Conservation (phyloP, 306 rosid genomes). For the Crotalaria pallida region DNA sequence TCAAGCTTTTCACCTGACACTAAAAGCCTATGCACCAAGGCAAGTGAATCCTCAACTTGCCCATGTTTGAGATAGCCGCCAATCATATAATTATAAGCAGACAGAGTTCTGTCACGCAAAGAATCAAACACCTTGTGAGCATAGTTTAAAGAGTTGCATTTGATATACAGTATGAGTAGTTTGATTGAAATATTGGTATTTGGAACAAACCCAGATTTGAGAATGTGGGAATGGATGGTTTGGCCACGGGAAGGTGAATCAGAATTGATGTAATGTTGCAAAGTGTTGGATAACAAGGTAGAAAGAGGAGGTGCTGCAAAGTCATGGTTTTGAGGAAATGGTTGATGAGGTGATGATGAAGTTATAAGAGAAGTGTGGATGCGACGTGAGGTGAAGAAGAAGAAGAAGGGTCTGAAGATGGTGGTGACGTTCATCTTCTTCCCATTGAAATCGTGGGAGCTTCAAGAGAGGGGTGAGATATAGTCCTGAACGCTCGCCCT, state of each 20-base stretch:
- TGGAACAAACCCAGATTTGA: conserved; percentile 75
- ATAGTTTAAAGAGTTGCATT: conserved; percentile 49
- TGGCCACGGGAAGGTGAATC: conserved; percentile 55
- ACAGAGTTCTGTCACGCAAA: conserved; percentile 50
- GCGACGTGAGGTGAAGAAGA: conserved; percentile 16
- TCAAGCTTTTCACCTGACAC: conserved; percentile 60
- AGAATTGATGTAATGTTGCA: conserved; percentile 70
- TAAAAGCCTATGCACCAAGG: conserved; percentile 44
- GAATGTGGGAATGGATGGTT: conserved; percentile 62
- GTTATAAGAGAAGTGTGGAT: neutral
- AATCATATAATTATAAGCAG: conserved; percentile 77
- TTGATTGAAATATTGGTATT: conserved; percentile 71
- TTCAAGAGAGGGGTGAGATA: neutral
- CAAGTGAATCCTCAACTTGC: conserved; percentile 44
- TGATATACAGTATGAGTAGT: conserved; percentile 56
- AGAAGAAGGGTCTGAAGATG: conserved; percentile 17
- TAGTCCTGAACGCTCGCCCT: too few species aligned
- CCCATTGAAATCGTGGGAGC: neutral
- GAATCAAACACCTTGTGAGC: conserved; percentile 79
- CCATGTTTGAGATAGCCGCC: conserved; percentile 62
- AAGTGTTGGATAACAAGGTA: conserved; percentile 35
- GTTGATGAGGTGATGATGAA: neutral
- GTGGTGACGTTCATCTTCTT: conserved; percentile 35
- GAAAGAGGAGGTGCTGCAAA: conserved; percentile 18
- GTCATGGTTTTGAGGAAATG: conserved; percentile 25